These are phyloP conservation scores for Neopestalotiopsis sp. DNA, from an alignment of 2,329 filamentous ascomycete species.

Conservation along the genomic window DNA sequence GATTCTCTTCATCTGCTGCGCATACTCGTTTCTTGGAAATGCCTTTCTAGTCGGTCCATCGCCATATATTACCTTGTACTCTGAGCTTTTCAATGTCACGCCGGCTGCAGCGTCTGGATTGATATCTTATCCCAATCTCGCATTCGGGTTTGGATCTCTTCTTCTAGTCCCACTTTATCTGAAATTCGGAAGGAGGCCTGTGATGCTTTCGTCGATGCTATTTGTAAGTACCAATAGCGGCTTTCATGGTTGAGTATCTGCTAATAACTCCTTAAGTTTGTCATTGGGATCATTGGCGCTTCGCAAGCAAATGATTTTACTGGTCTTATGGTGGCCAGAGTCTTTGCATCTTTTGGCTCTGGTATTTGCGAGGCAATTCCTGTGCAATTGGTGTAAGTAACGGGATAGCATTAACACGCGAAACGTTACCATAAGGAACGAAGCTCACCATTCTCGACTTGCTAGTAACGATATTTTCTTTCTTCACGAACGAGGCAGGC, in stretches of 20 bases:
- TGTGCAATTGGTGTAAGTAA: constrained; percentile 43
- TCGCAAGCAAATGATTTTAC: constrained; percentile 42
- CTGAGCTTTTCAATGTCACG: constrained; percentile 56
- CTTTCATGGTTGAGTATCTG: not conserved
- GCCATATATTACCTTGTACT: constrained; percentile 62
- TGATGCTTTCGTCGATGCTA: constrained; percentile 47
- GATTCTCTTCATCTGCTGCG: constrained; percentile 58
- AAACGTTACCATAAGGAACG: no score
- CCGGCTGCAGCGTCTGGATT: constrained; percentile 58
- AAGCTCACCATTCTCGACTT: no score
- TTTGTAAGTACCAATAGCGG: constrained; percentile 31
- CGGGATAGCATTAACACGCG: no score
- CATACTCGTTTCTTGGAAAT: constrained; percentile 66
- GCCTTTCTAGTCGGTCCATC: constrained; percentile 61
- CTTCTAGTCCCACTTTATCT: constrained; percentile 63
- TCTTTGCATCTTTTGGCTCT: constrained; percentile 47
- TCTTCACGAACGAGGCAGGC: constrained; percentile 53
- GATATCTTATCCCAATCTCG: constrained; percentile 65
- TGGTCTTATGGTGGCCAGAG: constrained; percentile 45
- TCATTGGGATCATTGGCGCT: constrained; percentile 45
- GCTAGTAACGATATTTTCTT: constrained; percentile 49
- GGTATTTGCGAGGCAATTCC: constrained; percentile 52
- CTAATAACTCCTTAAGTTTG: constrained; percentile 35
- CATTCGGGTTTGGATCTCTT: constrained; percentile 63
- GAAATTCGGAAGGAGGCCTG: constrained; percentile 48